Evolutionary conservation across 441 rosid genomes (phyloP), one percentile per base, ranked within the genome.

Genomic region (Cnidoscolus chayamansa): DNA sequence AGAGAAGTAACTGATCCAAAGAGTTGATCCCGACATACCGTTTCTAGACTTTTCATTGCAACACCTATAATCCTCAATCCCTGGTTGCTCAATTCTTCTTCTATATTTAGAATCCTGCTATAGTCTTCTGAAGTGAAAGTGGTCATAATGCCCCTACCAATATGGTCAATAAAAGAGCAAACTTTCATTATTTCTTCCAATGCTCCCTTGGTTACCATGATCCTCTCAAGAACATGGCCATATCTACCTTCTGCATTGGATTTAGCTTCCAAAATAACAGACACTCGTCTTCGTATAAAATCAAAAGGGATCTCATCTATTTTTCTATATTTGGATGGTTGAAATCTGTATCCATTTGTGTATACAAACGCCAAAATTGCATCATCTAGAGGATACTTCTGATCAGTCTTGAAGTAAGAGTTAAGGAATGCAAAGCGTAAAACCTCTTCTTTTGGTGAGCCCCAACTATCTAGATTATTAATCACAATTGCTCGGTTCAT

Each of bases 391-490:
- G 95, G 95, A 76, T 89, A 89, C 78, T 85, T 88, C 77, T 89
- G 95, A 68, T 89, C 90, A 47, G 86, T 88, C 87, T 88, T 89
- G 85, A 86, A 86, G 85, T 85, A 89, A 32, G 95, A 88, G 76
- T 89, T 85, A 11, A 89, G 86, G 73, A 89, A 89, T 43, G 92
- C 87, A 69, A 84, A 85, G 75, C 71, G 86, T 67, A 89, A 71
- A 79, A 89, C 88, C 54, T 86, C 77, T 76, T 87, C 89, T 69
- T 78, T 78, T 15, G 72, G 78, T 51, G 57, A 60, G 55, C 90
- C 90, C 87, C 86, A 74, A 79, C 86, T 64, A 65, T 88, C 88
- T 8, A 86, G 84, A 82, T 89, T 86, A 82, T 73, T 78, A 55
- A 84, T 82, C 83, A 88, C 76, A 55, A 89, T 81, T 64, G 88